Evolutionary conservation across 1,139 yeast species (phyloP), one percentile per base, ranked within the genome.

Genomic region (Pichia sp.): DNA sequence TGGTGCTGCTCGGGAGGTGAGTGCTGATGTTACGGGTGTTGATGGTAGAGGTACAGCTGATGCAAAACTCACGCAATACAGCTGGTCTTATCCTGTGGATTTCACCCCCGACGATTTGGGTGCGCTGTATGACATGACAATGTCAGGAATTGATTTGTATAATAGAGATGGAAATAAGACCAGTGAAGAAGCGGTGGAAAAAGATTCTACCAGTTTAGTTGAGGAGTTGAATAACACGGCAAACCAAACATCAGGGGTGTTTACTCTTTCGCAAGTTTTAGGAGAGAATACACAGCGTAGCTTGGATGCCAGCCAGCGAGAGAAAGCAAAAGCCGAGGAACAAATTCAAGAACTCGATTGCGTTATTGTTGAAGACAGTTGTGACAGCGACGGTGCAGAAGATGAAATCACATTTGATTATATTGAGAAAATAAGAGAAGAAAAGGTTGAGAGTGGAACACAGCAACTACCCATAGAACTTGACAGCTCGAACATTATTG

Each of bases 391-490:
- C 4, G 44, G 53, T 48, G 50, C 45, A 13, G 47, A 40, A 5
- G 49, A 32, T 11, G 36, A 46, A 29, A 49, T 53, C 15, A 49
- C 50, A 7, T 29, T 41, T 40, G 47, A 49, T 13, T 42, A 41
- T 44, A 44, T 52, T 16, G 53, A 45, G 49, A 36, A 32, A 15
- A 16, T 45, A 11, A 45, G 29, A 8, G 47, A 34, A 8, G n/a
- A 45, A 13, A 31, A 30, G 19, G 50, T 10, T n/a, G 46, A 43
- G 30, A 30, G 15, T 11, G 63, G 63, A 2, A 61, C 66, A 1
- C 64, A 60, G 44, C 54, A 57, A 30, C 58, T 57, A 29, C 64
- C 66, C 11, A 60, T 62, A 31, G 53, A 53, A 10, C 6, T 42
- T 5, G 49, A 49, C 50, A 23, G 47, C 13, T 31, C 43, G 7